Base-by-base conservation (phyloP, 176 grass and related monocot species). In the Leersia perrieri region DNA sequence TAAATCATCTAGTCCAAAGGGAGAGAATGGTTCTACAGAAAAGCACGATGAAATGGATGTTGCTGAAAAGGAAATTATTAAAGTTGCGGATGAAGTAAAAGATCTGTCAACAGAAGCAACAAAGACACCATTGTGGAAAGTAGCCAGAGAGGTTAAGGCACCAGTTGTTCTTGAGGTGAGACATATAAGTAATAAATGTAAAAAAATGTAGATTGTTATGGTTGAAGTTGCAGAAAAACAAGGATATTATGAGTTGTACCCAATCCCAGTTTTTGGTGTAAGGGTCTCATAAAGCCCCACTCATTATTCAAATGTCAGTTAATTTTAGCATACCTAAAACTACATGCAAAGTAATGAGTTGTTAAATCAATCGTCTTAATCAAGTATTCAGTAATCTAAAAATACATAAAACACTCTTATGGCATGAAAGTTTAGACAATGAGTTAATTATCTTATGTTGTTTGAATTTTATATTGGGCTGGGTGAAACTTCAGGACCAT, bases 91-190 rank as follows among this genome's bases (percentile, higher is more conserved):
- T 75, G 87, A 81, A 75, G 63, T 29, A 12, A 41, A 71, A 66
- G 83, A 75, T 75, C 18, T 42, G 3, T 53, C 80, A 72, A 88
- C 82, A 78, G 77, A 85, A 86, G 80, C 34, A 68, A 65, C 9
- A 28, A 93, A 81, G 74, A 80, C 65, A 71, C 71, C 83, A 73
- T 80, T 80, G 64, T 83, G 81, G 81, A 99, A 93, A 91, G 80
- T 84, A 57, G 74, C 42, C 32, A 76, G 20, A 75, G 90, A 93
- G 80, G 82, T 95, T 40, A 89, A 95, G 82, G 83, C 86, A 62
- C 92, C 96, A 75, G 57, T 76, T 72, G 90, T 99, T 62, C 90
- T 99, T 27, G 96, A 98, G 96, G 96, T 95, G 81, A 94, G 45
- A 15, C 32, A 64, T 75, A 45, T 86, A 25, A 39, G 41, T 63